These are phyloP conservation scores for Fusarium chaquense DNA, from an alignment of 2,329 filamentous ascomycete species.

Conservation along the genomic window DNA sequence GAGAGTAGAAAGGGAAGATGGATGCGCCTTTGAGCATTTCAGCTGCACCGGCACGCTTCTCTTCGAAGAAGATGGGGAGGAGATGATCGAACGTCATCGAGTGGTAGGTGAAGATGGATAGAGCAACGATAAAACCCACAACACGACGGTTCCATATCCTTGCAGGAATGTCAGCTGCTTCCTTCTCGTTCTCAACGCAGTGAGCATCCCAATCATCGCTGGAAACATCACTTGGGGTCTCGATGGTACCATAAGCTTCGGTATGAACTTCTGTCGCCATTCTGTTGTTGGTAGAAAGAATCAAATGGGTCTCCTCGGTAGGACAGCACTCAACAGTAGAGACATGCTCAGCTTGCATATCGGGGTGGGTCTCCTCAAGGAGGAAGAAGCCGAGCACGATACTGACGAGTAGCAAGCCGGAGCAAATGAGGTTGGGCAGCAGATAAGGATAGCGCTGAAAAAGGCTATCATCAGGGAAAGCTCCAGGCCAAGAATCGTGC, in stretches of 20 bases:
- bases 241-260: slow-evolving; percentile 84
- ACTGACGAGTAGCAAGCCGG: slow-evolving; percentile 79
- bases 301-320: slow-evolving; percentile 77
- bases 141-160: slow-evolving; percentile 71
- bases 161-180: slow-evolving; percentile 51
- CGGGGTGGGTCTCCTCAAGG: slow-evolving; percentile 89
- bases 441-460: slow-evolving; percentile 88
- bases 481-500: slow-evolving; percentile 75
- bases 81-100: slow-evolving; percentile 96
- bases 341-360: slow-evolving; percentile 71
- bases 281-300: slow-evolving; percentile 80
- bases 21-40: slow-evolving; percentile 49
- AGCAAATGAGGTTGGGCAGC: slow-evolving; percentile 89
- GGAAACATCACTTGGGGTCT: slow-evolving; percentile 51
- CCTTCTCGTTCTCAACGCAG: slow-evolving; percentile 45
- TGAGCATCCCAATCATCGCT: slow-evolving; percentile 63
- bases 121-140: slow-evolving; percentile 79
- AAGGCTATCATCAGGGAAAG: slow-evolving; percentile 75
- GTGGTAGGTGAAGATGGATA: slow-evolving; percentile 94
- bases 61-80: slow-evolving; percentile 92
- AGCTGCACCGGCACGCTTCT: slow-evolving; percentile 66
- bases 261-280: slow-evolving; percentile 75
- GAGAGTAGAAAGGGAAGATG: slow-evolving; percentile 65
- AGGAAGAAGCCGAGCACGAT: slow-evolving; percentile 84
- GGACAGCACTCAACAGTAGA: slow-evolving; percentile 63